Base-by-base conservation (phyloP, 371 early-diverging fungal genomes). In the Actinomortierella wolfii region DNA sequence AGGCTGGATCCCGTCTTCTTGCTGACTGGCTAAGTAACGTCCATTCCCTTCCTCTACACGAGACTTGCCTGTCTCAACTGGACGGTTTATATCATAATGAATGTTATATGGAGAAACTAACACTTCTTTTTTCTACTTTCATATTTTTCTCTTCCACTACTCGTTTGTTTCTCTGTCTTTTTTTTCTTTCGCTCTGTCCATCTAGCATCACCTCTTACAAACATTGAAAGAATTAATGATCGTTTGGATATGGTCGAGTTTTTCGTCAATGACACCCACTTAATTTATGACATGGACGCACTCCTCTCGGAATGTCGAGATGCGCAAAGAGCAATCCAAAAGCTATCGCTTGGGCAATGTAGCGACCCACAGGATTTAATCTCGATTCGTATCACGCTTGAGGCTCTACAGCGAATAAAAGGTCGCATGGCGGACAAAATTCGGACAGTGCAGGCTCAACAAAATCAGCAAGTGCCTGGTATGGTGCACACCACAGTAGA, bases 1-100 rank as follows among this genome's bases (percentile, higher is more conserved):
- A 85, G 41, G 89, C 92, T 1, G 96, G 96, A 1, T 84, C 89
- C 1, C 80, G 96, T 14, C 70, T 94, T 15, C 76, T 96, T 4
- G 76, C 87, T 4, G 76, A 82, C 42, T 85, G 94, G 76, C 65
- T 96, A 44, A 76, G 85, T 80, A 78, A 61, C n/a, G n/a, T n/a
- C n/a, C n/a, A n/a, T n/a, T n/a, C n/a, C n/a, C n/a, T n/a, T n/a
- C n/a, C n/a, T n/a, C n/a, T n/a, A n/a, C n/a, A 75, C 57, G n/a
- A 28, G 24, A 23, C 15, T 46, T 14, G 7, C 44, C 44, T 15
- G 18, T 47, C 61, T 48, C 17, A 47, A 45, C 29, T 44, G 1
- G 21, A 24, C 51, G 25, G 13, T 44, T 39, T 24, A 26, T 17
- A 29, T 13, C 3, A 44, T 5, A 15, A 15, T 44, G 15, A 13